These are phyloP conservation scores for Botrytis pseudocinerea DNA, from an alignment of 2,329 filamentous ascomycete species.

Conservation along the genomic window DNA sequence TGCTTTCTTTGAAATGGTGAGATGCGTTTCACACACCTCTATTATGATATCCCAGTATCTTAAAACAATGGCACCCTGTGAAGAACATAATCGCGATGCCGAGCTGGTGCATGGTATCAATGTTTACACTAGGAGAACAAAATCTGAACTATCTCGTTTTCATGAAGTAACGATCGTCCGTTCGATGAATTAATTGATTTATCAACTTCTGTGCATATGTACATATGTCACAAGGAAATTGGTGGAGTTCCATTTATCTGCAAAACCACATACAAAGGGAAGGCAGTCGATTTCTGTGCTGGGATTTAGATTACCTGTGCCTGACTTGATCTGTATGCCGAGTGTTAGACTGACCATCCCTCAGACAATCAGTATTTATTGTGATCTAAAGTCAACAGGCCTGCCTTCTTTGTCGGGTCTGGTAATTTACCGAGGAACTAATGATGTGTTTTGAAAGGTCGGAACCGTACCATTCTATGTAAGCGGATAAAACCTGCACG, in stretches of 20 bases:
- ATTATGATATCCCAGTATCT: not conserved
- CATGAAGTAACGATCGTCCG: not conserved
- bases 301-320: not conserved
- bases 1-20: not conserved
- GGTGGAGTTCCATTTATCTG: not conserved
- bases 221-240: not conserved
- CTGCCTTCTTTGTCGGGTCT: not conserved
- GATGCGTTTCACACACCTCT: not conserved
- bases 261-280: too few species aligned
- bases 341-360: not conserved
- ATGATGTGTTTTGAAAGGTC: not conserved
- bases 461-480: not conserved
- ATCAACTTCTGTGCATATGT: not conserved
- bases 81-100: not conserved
- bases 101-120: not conserved
- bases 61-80: too few species aligned
- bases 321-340: not conserved
- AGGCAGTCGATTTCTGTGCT: not conserved
- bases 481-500: not conserved
- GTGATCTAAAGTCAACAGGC: not conserved
- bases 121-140: not conserved
- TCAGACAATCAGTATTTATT: not conserved
- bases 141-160: not conserved
- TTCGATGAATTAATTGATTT: not conserved
- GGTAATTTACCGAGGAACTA: not conserved